A percentile compares a stretch with the other conserved stretches of the same genome.
phyloP scores from a whole-genome alignment of 495 filamentous ascomycete species.

The Friedmanniomyces simplex region DNA sequence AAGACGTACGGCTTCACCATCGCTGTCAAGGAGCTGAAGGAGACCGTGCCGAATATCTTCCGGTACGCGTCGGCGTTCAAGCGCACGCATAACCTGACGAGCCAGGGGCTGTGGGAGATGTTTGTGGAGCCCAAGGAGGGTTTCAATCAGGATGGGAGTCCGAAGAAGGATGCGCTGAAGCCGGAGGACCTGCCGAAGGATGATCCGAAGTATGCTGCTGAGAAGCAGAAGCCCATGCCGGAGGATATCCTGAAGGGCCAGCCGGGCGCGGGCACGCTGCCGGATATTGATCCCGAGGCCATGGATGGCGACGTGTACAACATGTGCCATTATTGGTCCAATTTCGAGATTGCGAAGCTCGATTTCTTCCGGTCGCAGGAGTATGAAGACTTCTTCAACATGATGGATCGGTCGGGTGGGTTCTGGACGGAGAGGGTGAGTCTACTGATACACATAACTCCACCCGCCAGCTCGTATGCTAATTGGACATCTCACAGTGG shows the following conservation, averaged over 20 bases:
- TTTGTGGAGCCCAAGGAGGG: conserved; percentile 61
- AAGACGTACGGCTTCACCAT: conserved; percentile 99
- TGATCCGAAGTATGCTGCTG: conserved; percentile 45
- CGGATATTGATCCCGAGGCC: conserved; percentile 77
- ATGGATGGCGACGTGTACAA: conserved; percentile 99
- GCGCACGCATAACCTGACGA: conserved; percentile 79
- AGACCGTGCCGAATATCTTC: conserved; percentile 98
- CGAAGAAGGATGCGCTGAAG: conserved; percentile 2
- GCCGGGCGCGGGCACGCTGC: conserved; percentile 56
- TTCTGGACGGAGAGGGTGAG: conserved; percentile 98
- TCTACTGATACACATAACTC: conserved; percentile 15
- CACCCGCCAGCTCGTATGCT: conserved; percentile 1
- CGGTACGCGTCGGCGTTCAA: conserved; percentile 99
- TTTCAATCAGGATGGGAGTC: conserved; percentile 16
- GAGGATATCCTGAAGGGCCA: conserved; percentile 75
- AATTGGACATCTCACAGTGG: conserved; percentile 54
- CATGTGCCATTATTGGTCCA: conserved; percentile 99
- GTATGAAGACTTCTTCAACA: conserved; percentile 97
- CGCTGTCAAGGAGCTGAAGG: conserved; percentile 94
- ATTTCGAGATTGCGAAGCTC: conserved; percentile 94
- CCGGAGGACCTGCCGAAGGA: conserved; percentile 41
- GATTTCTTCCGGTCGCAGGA: conserved; percentile 93
- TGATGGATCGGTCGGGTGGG: conserved; percentile 96
- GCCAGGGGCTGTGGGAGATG: conserved; percentile 97
- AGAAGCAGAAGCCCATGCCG: conserved; percentile 56